Base-by-base conservation (phyloP, 768 basidiomycete species). In the Mycena albidolilacea region DNA sequence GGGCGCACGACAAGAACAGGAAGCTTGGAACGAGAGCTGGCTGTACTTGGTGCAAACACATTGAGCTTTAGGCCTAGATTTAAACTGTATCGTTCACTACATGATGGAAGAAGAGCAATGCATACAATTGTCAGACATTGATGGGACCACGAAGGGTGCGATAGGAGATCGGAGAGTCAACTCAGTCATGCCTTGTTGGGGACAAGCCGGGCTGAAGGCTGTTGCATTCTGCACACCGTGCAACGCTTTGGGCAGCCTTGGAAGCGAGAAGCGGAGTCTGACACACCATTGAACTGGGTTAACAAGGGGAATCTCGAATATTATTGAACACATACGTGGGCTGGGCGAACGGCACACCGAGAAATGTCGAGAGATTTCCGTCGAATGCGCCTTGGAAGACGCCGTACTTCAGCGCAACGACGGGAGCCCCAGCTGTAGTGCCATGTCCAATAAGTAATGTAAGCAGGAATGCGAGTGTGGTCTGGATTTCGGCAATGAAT, bases 301-400 rank as follows among this genome's bases (percentile, higher is more conserved):
- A 19, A n/a, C 30, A n/a, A n/a, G n/a, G 6, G 19, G 17, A 30
- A 30, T 30, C 10, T 7, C 48, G 57, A 15, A 39, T 55, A 67
- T 35, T 7, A 39, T 37, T 37, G 14, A 7, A 12, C 15, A 75
- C 82, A 35, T 75, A 87, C 84, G 82, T 84, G 46, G 84, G 80
- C 37, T 80, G 69, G 14, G 85, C 83, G 50, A 82, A 87, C 0
- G 83, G 86, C 19, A 87, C 84, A 7, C 86, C 87, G 0, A 86
- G 74, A 69, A 83, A 87, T 14, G 77, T 63, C 7, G 77, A 74
- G 0, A 82, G 76, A 21, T 57, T 63, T 7, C 80, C 82, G 2
- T 72, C 73, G 14, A 71, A 44, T 1, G 68, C 1, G 2, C 84
- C 84, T 38, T 75, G 75, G 63, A 84, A 80, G 7, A 78, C 73